Base-by-base conservation (phyloP, 1,139 yeast genomes). In the Pichiaceae sp. region DNA sequence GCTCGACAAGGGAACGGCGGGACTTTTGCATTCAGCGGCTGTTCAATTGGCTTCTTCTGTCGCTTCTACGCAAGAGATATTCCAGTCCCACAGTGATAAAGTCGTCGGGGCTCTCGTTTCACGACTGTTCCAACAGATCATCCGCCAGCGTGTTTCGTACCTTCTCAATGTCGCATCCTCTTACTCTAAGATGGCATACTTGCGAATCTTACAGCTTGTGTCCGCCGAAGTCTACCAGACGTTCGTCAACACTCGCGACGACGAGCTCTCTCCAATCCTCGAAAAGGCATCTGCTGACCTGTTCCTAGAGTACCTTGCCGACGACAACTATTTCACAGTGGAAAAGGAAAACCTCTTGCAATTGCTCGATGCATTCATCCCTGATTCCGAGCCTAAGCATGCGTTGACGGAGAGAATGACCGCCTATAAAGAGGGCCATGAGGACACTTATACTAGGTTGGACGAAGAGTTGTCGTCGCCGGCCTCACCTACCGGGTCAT, bases 311-410 rank as follows among this genome's bases (percentile, higher is more conserved):
- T 84, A 76, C 50, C 62, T 83, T 27, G 71, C 72, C 28, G 86
- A 83, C 40, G 74, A 76, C 43, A 66, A 71, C 34, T 89, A 86
- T 56, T 79, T 89, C 53, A 76, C 67, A 26, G 58, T 75, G 31
- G 98, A 91, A 54, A 79, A 75, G 62, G 78, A 75, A 44, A 76
- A 77, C 46, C 63, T 91, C 35, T 78, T 75, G 42, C 78, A 78
- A 25, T 66, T 80, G 24, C 68, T 85, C 30, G 68, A 71, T 33
- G 34, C 57, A 8, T 55, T 66, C 35, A 75, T 77, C 2, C 65
- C 73, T 3, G 63, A 59, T 20, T 78, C 73, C 48, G 79, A 74
- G 46, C 56, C 66, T 19, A 68, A 66, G 33, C 74, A 70, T 43
- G 56, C 64, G 19, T 60, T 78, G 35, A 57, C 70, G 0, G 57